Evolutionary conservation across 306 rosid genomes (phyloP).

Genomic region (Citrullus mucosospermus): DNA sequence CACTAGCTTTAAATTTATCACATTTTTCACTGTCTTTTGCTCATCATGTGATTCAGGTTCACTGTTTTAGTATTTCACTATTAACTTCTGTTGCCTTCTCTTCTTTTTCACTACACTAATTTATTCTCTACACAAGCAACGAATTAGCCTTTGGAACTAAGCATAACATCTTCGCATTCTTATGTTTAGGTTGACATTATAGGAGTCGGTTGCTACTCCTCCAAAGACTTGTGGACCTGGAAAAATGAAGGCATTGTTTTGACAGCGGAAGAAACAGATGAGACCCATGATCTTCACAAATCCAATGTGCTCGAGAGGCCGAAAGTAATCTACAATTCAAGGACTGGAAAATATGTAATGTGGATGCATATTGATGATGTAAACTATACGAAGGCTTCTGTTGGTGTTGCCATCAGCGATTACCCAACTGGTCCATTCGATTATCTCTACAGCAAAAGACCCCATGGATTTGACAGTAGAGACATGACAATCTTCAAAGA

Average conservation of each 20-base stretch:
- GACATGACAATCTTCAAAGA: slow-evolving; percentile 96
- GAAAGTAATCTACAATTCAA: slow-evolving; percentile 76
- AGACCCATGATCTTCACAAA: slow-evolving; percentile 81
- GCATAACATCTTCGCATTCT: background rate
- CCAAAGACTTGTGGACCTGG: slow-evolving; percentile 94
- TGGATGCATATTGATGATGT: slow-evolving; percentile 97
- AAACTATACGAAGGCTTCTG: slow-evolving; percentile 89
- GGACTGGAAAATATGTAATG: slow-evolving; percentile 82
- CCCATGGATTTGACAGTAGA: slow-evolving; percentile 87
- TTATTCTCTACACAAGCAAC: background rate
- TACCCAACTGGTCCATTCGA: slow-evolving; percentile 74
- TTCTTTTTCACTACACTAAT: background rate
- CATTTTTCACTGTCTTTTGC: background rate
- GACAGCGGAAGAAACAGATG: slow-evolving; percentile 67
- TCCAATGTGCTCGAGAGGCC: slow-evolving; percentile 95
- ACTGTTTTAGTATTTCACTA: background rate
- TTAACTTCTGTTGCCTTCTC: background rate
- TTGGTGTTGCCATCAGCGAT: slow-evolving; percentile 73
- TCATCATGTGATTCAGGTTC: background rate
- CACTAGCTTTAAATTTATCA: background rate
- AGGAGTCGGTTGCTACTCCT: slow-evolving; percentile 97
- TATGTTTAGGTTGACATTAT: slow-evolving; percentile 73
- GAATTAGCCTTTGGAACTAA: background rate
- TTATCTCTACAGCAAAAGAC: slow-evolving; percentile 77
- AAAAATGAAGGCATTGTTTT: slow-evolving; percentile 87